Base-by-base conservation (phyloP, 2,329 filamentous ascomycete genomes). In the Xylaria sp. region DNA sequence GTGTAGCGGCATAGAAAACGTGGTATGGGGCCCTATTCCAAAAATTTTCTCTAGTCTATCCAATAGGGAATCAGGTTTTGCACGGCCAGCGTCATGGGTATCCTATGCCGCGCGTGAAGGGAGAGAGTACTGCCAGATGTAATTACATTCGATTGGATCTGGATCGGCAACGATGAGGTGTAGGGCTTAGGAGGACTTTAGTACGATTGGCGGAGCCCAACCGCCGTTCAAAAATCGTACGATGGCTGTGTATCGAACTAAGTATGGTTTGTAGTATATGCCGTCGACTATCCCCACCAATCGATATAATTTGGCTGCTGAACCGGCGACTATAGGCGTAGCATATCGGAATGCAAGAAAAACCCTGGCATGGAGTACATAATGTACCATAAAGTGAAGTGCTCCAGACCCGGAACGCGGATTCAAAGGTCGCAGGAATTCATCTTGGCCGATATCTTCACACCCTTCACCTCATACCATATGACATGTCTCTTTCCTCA, bases 161-260 rank as follows among this genome's bases (percentile, higher is more conserved):
- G n/a, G 60, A 46, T 63, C 48, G n/a, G 36, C 9, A 36, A 39
- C 18, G 28, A 39, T 3, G 33, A 36, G 55, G 36, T 20, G 58
- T 43, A 54, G 36, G 33, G 49, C 46, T 48, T 20, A 52, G 58
- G 41, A 15, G 23, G 12, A 33, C 41, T 13, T 23, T 41, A n/a
- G 33, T 41, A 25, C 48, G 25, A 13, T 60, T 56, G 39, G 60
- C 28, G 49, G 58, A 25, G 23, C 15, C 49, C 18, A 39, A 43
- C 10, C 39, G 18, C 41, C 33, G 33, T 31, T 51, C 18, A 25
- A 5, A 41, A 33, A 20, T 55, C 20, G 51, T 62, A 33, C 25
- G 54, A 51, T 23, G n/a, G 25, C 51, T 64, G n/a, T 43, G 49
- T 31, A n/a, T 58, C 55, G 39, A 64, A 64, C 28, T 33, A 55